These are phyloP conservation scores for Silene noctiflora DNA, from an alignment of 179 eudicot species.

Conservation along the genomic window DNA sequence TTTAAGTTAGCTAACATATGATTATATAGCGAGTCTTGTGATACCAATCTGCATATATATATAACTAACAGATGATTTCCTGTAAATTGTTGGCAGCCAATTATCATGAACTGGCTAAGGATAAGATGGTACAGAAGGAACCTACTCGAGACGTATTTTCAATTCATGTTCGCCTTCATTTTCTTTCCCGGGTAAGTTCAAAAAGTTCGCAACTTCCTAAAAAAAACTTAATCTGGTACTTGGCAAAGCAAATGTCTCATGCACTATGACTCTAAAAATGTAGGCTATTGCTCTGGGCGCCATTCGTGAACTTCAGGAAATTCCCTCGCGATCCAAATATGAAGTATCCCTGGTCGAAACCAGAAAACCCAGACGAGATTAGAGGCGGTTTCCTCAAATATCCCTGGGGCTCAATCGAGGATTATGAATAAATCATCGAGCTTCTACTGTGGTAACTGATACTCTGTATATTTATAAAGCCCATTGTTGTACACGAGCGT, in stretches of 20 bases:
- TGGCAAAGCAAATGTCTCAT: neutral
- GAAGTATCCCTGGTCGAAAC: slow-evolving; percentile 77
- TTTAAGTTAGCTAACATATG: no score
- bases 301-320: slow-evolving; percentile 84
- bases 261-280: neutral
- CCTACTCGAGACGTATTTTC: slow-evolving; percentile 68
- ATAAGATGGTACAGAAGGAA: slow-evolving; percentile 73
- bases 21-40: no score
- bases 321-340: slow-evolving; percentile 75
- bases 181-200: slow-evolving; percentile 80
- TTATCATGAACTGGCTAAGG: slow-evolving; percentile 83
- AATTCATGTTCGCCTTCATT: slow-evolving; percentile 79
- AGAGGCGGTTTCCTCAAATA: slow-evolving; percentile 44
- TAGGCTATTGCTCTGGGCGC: slow-evolving; percentile 85
- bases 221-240: neutral
- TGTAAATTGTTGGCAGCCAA: slow-evolving; percentile 46
- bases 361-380: slow-evolving; percentile 50
- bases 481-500: no score
- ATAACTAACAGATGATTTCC: neutral
- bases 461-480: no score
- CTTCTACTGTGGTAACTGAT: neutral
- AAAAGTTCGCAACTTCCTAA: neutral
- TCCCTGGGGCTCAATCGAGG: slow-evolving; percentile 70
- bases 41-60: no score
- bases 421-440: slow-evolving; percentile 35